Evolutionary conservation across 2,329 filamentous ascomycete genomes (phyloP).

Genomic region (Ascomycota sp.): DNA sequence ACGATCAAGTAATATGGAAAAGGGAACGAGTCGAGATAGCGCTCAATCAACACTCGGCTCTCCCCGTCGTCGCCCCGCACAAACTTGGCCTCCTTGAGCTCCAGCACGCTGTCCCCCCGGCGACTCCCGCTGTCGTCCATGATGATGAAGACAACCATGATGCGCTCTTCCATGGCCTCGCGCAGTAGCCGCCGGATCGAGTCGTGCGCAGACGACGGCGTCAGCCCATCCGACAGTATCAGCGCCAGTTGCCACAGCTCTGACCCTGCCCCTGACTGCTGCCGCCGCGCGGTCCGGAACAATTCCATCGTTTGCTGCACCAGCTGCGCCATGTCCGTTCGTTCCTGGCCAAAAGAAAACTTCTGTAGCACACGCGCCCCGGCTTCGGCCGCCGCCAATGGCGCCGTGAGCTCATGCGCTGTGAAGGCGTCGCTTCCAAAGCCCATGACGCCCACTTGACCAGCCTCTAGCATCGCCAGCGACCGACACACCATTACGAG

Average conservation of each 20-base stretch:
- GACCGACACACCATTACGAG: constrained; percentile 78
- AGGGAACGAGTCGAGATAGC: constrained; percentile 88
- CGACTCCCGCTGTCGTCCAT: constrained; percentile 45
- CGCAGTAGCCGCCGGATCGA: constrained; percentile 63
- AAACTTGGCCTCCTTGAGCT: constrained; percentile 75
- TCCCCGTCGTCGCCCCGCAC: constrained; percentile 38
- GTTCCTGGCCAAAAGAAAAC: constrained; percentile 69
- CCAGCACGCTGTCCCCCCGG: constrained; percentile 51
- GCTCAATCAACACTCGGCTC: constrained; percentile 58
- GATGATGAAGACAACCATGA: constrained; percentile 97
- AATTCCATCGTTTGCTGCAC: constrained; percentile 59
- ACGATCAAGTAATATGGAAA: constrained; percentile 96
- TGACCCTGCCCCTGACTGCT: constrained; percentile 29
- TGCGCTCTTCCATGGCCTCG: constrained; percentile 75
- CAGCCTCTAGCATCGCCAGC: constrained; percentile 81
- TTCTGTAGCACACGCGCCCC: constrained; percentile 68
- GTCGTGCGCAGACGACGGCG: constrained; percentile 62
- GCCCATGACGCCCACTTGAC: constrained; percentile 76
- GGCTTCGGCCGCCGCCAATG: constrained; percentile 53
- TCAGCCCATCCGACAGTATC: constrained; percentile 85
- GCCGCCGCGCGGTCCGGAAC: constrained; percentile 59
- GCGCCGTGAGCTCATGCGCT: constrained; percentile 66
- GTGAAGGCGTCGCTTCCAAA: constrained; percentile 73
- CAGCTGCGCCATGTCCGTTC: constrained; percentile 68
- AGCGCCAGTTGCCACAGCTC: constrained; percentile 93